Evolutionary conservation across 768 basidiomycete genomes (phyloP), one percentile per base, ranked within the genome.

Genomic region (Boletus sp.): DNA sequence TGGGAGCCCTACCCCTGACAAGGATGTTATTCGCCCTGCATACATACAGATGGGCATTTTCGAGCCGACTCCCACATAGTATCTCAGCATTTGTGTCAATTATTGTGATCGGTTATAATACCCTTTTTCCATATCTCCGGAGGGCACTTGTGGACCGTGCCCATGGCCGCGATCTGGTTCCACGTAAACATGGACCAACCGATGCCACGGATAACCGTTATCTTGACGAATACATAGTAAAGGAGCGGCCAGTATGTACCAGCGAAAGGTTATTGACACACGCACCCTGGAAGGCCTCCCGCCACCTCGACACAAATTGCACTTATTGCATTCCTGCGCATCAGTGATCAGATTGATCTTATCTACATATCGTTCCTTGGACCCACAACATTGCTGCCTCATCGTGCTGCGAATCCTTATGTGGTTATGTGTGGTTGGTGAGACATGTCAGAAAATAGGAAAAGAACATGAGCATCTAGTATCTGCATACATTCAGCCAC

Each of bases 241-340:
- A 29, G 15, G 15, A 28, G 45, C 20, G 9, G 45, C 47, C 18
- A 20, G 10, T 29, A 47, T 30, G 24, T n/a, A 46, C 10, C 12
- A 10, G 29, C 32, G 41, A 24, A 46, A 14, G 6, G 37, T 47
- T 24, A 17, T n/a, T 33, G 20, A 36, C 55, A 24, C 28, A 54
- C 50, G 4, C 52, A 52, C 62, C 59, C 57, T 54, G 55, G 18
- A 59, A 28, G 33, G 32, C 47, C 30, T 35, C 15, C 39, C 65
- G 65, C 65, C 65, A 67, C 65, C 46, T 50, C 37, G 53, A 40
- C 48, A 51, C 35, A 44, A 28, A 30, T 20, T 51, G 24, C 33
- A 14, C 41, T 60, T 29, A 39, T 37, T 55, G 32, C 62, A 61
- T 64, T 55, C 52, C 35, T 49, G 56, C 50, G 42, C 24, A 47